Evolutionary conservation across 2,329 filamentous ascomycete genomes (phyloP).

Genomic region (Fusarium sp.): DNA sequence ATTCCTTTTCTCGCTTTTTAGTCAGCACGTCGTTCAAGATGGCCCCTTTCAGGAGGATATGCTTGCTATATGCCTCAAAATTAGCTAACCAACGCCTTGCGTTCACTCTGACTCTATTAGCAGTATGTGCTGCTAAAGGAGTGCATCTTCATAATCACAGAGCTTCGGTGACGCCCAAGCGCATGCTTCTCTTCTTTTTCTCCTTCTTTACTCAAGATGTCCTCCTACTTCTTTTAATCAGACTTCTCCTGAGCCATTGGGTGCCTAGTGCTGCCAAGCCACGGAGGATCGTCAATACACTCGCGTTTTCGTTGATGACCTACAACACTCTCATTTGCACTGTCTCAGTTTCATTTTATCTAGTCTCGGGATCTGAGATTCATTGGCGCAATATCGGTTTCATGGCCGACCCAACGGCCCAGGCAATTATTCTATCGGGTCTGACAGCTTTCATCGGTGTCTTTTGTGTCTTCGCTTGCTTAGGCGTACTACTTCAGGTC

Average conservation of each 20-base stretch:
- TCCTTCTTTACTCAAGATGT: constrained; percentile 40
- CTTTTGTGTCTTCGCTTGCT: constrained; percentile 27
- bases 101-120: neutral
- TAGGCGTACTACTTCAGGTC: constrained; percentile 33
- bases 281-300: constrained; percentile 6
- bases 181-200: neutral
- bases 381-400: constrained; percentile 47
- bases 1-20: neutral
- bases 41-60: neutral
- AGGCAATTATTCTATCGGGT: constrained; percentile 43
- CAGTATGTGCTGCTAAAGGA: neutral
- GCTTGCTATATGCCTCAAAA: neutral
- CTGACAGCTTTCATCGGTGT: constrained; percentile 38
- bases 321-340: constrained; percentile 9
- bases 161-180: neutral
- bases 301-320: neutral
- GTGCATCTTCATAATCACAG: neutral
- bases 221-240: constrained; percentile 43
- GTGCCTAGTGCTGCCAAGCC: constrained; percentile 13
- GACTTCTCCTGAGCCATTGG: constrained; percentile 42
- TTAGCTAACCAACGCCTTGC: neutral
- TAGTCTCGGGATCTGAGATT: constrained; percentile 41
- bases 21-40: neutral
- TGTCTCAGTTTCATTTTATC: constrained; percentile 32
- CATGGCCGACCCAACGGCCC: constrained; percentile 42